A percentile compares a stretch with the other conserved stretches of the same genome.
Evolutionary conservation across 2,329 filamentous ascomycete genomes (phyloP).

Genomic region (Penicillium sclerotigenum): DNA sequence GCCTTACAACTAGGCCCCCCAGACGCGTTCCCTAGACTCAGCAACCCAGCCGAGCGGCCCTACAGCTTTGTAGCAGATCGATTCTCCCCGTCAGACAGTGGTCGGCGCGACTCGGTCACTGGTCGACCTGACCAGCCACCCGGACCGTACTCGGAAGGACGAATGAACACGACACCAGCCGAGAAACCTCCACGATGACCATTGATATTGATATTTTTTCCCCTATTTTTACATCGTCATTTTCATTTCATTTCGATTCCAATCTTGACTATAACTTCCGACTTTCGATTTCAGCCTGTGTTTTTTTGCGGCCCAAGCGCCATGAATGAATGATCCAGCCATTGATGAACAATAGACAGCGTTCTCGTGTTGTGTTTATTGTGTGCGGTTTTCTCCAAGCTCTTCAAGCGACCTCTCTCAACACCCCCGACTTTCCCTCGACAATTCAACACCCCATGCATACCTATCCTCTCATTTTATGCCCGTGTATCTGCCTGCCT

Average conservation of each 20-base stretch:
- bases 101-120: constrained; percentile 25
- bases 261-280: background rate
- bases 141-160: constrained; percentile 19
- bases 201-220: constrained; percentile 4
- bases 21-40: constrained; percentile 26
- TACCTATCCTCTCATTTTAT: background rate
- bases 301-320: constrained; percentile 5
- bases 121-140: constrained; percentile 23
- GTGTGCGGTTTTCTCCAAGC: constrained; percentile 10
- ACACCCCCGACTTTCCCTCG: background rate
- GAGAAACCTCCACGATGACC: constrained; percentile 12
- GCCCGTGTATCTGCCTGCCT: no score
- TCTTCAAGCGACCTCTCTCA: constrained; percentile 5
- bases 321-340: constrained; percentile 25
- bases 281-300: constrained; percentile 1
- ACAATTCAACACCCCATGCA: background rate
- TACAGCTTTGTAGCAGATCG: constrained; percentile 21
- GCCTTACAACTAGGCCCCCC: constrained; percentile 30
- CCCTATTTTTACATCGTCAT: constrained; percentile 2
- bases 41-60: constrained; percentile 22
- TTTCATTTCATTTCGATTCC: constrained; percentile 1
- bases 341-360: constrained; percentile 34
- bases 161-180: constrained; percentile 19
- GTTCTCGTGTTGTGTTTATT: constrained; percentile 19
- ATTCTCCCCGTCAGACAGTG: constrained; percentile 25